Base-by-base conservation (phyloP, 2,329 filamentous ascomycete genomes). In the Epichloe amarillans region DNA sequence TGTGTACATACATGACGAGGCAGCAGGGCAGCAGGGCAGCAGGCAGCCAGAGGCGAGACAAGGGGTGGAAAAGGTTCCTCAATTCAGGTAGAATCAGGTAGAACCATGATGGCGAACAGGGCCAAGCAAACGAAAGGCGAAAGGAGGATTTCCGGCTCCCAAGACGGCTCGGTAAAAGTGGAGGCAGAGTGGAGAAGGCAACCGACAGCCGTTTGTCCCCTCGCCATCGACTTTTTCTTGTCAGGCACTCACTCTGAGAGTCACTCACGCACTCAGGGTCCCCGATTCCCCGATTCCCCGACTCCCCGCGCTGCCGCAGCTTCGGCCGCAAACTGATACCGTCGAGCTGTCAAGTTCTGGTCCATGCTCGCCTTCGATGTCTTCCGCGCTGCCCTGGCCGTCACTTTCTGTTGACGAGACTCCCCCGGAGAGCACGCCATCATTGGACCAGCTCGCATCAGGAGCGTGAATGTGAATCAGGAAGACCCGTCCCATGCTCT, bases 381-480 rank as follows among this genome's bases (percentile, higher is more conserved):
- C 14, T 19, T 51, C 11, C 19, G 6, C 30, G 33, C 33, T 33
- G 17, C 23, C 41, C 15, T 21, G 26, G 30, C 40, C 17, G 12
- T 11, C 12, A 17, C 19, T 4, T 17, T 12, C 38, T 42, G 40
- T 35, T 30, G 14, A 46, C 37, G 30, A 12, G n/a, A 33, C n/a
- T 40, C 21, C 19, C 19, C 40, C 35, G 5, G 19, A 33, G 26
- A 53, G 51, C 51, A 50, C 51, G 51, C 45, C 48, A 53, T 53
- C 41, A 37, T 15, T 26, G 15, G 15, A 21, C 21, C 41, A 36
- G 44, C 45, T 43, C 45, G 48, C 30, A 48, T 43, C 48, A 49
- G 38, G 4, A 11, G 7, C 39, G 38, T 37, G 33, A 47, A 50
- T 39, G 38, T 37, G 33, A 47, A 50, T 39, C 26, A 30, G 38